phyloP scores from a whole-genome alignment of 176 grass and related monocot species.

The Musa acuminata region DNA sequence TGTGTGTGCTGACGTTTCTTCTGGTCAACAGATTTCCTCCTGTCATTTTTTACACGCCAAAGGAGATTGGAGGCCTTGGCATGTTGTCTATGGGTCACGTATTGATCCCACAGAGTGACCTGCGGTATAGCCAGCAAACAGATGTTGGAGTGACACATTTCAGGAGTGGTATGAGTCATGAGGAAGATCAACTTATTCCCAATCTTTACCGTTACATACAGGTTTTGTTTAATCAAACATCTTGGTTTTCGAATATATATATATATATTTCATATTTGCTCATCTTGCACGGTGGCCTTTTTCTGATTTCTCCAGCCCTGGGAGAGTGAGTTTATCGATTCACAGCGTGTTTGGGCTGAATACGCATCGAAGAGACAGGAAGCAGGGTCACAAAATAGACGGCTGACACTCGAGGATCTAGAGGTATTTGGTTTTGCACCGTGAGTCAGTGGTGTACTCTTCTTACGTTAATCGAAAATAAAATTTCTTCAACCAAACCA shows the following conservation, averaged over 20 bases:
- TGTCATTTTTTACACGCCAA: conserved; percentile 97
- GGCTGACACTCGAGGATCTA: conserved; percentile 89
- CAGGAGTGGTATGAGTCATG: conserved; percentile 97
- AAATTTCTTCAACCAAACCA: too few species aligned
- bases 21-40: conserved; percentile 49
- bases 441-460: too few species aligned
- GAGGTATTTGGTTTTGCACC: conserved; percentile 17
- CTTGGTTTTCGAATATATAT: neutral
- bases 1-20: too few species aligned
- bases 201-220: conserved; percentile 94
- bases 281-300: neutral
- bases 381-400: conserved; percentile 89
- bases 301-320: conserved; percentile 38
- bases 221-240: neutral
- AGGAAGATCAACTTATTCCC: conserved; percentile 95
- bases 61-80: conserved; percentile 94
- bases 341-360: conserved; percentile 98
- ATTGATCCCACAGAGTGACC: conserved; percentile 90
- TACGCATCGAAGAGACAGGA: conserved; percentile 99
- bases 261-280: neutral
- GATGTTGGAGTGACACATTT: conserved; percentile 99
- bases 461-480: too few species aligned
- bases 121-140: conserved; percentile 91
- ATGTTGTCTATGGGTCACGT: conserved; percentile 99
- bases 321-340: conserved; percentile 99